phyloP scores from a whole-genome alignment of 2,329 filamentous ascomycete species.

The Colletotrichum tanaceti region DNA sequence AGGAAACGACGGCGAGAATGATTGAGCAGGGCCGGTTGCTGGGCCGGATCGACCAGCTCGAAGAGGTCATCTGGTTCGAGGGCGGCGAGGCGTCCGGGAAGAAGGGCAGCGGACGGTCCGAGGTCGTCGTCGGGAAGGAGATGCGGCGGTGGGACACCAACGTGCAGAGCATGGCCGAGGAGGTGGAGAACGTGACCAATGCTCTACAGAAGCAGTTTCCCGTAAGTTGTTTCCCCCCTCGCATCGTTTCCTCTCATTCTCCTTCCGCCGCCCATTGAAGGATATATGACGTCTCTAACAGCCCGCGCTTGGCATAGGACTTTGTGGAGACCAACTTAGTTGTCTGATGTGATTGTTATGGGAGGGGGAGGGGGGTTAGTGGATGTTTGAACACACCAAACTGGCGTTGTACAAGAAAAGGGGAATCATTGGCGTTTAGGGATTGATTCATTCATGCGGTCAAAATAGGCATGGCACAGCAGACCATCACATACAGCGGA shows the following conservation, averaged over 20 bases:
- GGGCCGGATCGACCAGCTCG: slow-evolving; percentile 94
- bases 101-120: slow-evolving; percentile 74
- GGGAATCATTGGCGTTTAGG: slow-evolving; percentile 29
- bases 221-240: slow-evolving; percentile 51
- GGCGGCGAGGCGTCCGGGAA: slow-evolving; percentile 75
- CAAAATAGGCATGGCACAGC: slow-evolving; percentile 34
- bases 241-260: slow-evolving; percentile 38
- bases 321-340: slow-evolving; percentile 68
- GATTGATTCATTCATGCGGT: slow-evolving; percentile 12
- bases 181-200: slow-evolving; percentile 88
- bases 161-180: slow-evolving; percentile 86
- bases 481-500: slow-evolving; percentile 19
- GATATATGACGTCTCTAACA: neutral
- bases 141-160: slow-evolving; percentile 90
- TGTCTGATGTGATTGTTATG: slow-evolving; percentile 45
- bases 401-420: slow-evolving; percentile 27
- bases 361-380: neutral
- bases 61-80: slow-evolving; percentile 88
- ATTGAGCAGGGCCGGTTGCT: slow-evolving; percentile 91
- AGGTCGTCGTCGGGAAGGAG: slow-evolving; percentile 73
- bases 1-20: slow-evolving; percentile 93
- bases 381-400: neutral
- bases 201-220: slow-evolving; percentile 85
- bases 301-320: slow-evolving; percentile 52
- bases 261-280: neutral